Base-by-base conservation (phyloP, 2,329 filamentous ascomycete species). In the Aspergillus sp. region DNA sequence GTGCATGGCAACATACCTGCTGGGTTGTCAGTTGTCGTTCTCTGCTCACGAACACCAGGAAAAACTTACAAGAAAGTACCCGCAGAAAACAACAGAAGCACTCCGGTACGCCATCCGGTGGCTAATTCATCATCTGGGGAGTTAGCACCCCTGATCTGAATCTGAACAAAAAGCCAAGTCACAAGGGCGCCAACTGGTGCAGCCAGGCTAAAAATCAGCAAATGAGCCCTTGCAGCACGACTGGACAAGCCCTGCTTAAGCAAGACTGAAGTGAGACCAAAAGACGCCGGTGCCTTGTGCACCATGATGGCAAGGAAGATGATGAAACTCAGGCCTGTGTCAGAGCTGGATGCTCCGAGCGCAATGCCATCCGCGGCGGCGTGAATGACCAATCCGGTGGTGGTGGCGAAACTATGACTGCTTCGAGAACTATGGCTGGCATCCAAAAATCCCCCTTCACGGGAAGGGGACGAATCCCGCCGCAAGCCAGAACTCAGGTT, bases 241-340 rank as follows among this genome's bases (percentile, higher is more conserved):
- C 95, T 97, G 11, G 89, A 90, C 1, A 97, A 77, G 0, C 94
- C 94, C 67, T 96, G 91, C 70, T 93, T 95, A 44, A 99, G 78
- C 44, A 99, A 75, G 2, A 96, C 84, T 1, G 91, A 92, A 0
- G 93, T 97, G 45, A 99, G 76, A 0, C 94, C 94, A 74, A 99
- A 99, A 0, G 94, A 92, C 1, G 94, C 94, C 0, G 92, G 93
- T 1, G 91, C 93, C 75, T 97, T 99, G 73, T 99, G 94, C 5
- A 97, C 84, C 89, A 99, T 95, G 61, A 99, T 94, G 10, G 94
- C 94, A 38, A 96, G 74, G 70, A 99, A 99, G 36, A 99, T 90
- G 62, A 99, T 89, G 54, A 97, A 84, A 33, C 89, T 90, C 10
- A 99, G 76, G 52, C 87, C 87, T 56, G 84, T 84, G 61, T 90